Percentiles rank a stretch among this genome's conserved stretches.
Conservation (phyloP, 176 grass and related monocot genomes). For the Typha latifolia region DNA sequence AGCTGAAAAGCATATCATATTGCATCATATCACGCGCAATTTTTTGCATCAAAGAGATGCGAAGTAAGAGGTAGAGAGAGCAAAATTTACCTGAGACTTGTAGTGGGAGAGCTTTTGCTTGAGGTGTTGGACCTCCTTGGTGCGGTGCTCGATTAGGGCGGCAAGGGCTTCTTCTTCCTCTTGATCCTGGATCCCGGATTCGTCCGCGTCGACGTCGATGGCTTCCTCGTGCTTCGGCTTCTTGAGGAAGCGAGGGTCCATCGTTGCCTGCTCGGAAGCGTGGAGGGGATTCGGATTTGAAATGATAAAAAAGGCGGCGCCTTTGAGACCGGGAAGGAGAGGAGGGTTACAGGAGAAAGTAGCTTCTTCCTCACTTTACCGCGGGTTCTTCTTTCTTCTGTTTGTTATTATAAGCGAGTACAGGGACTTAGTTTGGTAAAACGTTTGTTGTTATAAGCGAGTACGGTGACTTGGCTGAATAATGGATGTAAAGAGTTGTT, state of each 20-base stretch:
- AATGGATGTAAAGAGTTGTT: too few relatives aligned
- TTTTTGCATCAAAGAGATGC: not conserved
- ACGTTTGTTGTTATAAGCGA: too few relatives aligned
- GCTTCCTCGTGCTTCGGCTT: constrained; percentile 48
- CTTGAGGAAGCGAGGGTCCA: constrained; percentile 33
- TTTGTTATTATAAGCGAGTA: too few relatives aligned
- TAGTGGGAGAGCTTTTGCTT: constrained; percentile 26
- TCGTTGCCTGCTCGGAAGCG: not conserved
- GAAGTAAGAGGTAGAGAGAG: not conserved
- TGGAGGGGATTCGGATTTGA: not conserved
- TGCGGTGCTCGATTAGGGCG: constrained; percentile 30
- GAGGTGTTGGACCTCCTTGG: constrained; percentile 25
- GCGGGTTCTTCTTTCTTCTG: too few relatives aligned
- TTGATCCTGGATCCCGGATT: not conserved
- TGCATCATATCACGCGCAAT: constrained; percentile 7
- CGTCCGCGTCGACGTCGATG: not conserved
- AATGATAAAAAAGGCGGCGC: not conserved
- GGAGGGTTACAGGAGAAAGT: too few relatives aligned
- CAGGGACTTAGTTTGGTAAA: too few relatives aligned
- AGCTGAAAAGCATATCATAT: constrained; percentile 31
- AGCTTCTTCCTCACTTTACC: too few relatives aligned
- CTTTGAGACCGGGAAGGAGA: not conserved
- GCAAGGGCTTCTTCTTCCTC: constrained; percentile 34
- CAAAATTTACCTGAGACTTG: constrained; percentile 1
- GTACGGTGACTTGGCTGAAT: too few relatives aligned